These are phyloP conservation scores for Hydnomerulius pinastri DNA, from an alignment of 768 basidiomycete species.

Conservation along the genomic window DNA sequence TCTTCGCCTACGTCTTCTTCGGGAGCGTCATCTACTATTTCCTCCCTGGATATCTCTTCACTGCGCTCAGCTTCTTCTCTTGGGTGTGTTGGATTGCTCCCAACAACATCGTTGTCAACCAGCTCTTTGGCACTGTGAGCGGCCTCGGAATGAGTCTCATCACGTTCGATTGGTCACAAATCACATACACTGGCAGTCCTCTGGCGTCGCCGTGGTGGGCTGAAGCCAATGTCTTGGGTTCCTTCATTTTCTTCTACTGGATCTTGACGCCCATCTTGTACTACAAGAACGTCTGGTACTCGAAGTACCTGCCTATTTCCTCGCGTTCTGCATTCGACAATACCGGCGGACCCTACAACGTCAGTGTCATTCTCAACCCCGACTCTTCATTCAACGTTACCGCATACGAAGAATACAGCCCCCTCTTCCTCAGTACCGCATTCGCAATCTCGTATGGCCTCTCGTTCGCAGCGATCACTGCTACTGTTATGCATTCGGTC, in stretches of 20 bases:
- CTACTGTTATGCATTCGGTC: constrained; percentile 43
- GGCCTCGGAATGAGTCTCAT: constrained; percentile 71
- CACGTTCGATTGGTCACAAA: constrained; percentile 83
- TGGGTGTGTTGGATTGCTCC: constrained; percentile 73
- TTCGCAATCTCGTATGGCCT: constrained; percentile 57
- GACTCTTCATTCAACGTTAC: constrained; percentile 33
- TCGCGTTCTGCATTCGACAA: constrained; percentile 46
- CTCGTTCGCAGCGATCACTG: constrained; percentile 46
- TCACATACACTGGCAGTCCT: constrained; percentile 55
- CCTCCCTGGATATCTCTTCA: constrained; percentile 76
- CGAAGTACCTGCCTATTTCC: constrained; percentile 40
- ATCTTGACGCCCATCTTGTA: constrained; percentile 28
- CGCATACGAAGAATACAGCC: constrained; percentile 39
- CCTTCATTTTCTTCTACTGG: constrained; percentile 39
- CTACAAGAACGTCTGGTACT: constrained; percentile 41
- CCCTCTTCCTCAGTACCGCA: constrained; percentile 47
- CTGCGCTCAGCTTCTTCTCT: constrained; percentile 60
- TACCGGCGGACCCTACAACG: constrained; percentile 42
- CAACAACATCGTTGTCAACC: constrained; percentile 67
- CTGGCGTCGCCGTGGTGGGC: constrained; percentile 38
- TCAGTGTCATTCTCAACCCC: constrained; percentile 38
- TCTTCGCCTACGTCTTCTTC: constrained; percentile 50
- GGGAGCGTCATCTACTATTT: constrained; percentile 51
- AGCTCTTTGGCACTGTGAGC: constrained; percentile 66
- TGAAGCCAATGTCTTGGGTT: constrained; percentile 40